Conservation (phyloP, 352 stramenopile species). For the Salisapilia sapeloensis region DNA sequence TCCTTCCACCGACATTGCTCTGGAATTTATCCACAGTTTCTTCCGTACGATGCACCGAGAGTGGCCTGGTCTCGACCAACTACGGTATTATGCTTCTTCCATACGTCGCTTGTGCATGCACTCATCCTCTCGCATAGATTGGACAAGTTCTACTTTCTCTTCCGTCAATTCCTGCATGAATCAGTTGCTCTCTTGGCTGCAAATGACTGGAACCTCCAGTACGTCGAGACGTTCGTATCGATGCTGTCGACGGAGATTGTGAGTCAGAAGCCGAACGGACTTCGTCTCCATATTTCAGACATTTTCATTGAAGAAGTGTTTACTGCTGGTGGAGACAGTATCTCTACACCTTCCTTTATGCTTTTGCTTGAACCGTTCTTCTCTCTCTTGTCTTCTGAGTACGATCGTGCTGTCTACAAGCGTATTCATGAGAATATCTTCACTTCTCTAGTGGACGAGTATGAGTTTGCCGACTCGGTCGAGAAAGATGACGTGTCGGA, state of each 20-base stretch:
- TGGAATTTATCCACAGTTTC: conserved; percentile 64
- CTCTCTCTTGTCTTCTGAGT: conserved; percentile 52
- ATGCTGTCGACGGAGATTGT: conserved; percentile 55
- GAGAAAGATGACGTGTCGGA: conserved; percentile 9
- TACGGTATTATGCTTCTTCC: conserved; percentile 9
- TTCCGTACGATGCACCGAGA: conserved; percentile 75
- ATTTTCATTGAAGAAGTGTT: conserved; percentile 53
- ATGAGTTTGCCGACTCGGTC: conserved; percentile 23
- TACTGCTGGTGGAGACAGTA: conserved; percentile 21
- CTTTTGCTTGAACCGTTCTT: conserved; percentile 69
- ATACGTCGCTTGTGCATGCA: background rate
- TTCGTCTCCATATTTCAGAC: conserved; percentile 65
- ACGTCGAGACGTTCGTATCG: conserved; percentile 31
- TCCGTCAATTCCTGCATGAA: conserved; percentile 68
- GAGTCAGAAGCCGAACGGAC: conserved; percentile 60
- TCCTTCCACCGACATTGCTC: conserved; percentile 16
- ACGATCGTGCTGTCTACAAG: conserved; percentile 71
- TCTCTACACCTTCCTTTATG: conserved; percentile 46
- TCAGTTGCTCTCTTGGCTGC: conserved; percentile 32
- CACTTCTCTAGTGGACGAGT: conserved; percentile 40
- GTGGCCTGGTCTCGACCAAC: conserved; percentile 72
- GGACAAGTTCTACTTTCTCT: conserved; percentile 79
- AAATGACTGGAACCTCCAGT: conserved; percentile 30
- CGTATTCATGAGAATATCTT: conserved; percentile 65
- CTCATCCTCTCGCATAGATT: too few relatives aligned